Conservation (phyloP, 2,329 filamentous ascomycete species). For the Ceratocystis papillata region DNA sequence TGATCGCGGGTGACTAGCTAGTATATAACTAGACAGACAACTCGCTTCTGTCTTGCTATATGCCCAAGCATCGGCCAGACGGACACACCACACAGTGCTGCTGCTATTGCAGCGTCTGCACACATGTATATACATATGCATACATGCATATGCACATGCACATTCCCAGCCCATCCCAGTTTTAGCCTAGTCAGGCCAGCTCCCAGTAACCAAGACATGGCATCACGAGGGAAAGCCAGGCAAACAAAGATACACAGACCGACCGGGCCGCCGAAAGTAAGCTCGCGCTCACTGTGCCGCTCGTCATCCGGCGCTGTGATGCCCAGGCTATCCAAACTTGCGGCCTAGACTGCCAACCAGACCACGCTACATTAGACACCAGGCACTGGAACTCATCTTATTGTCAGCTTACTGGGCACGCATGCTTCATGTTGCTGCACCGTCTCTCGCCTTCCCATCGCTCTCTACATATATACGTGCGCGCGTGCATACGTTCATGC, state of each 20-base stretch:
- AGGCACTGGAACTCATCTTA: neutral
- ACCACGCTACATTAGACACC: neutral
- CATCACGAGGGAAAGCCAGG: neutral
- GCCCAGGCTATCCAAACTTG: too few relatives aligned
- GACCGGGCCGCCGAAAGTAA: too few relatives aligned
- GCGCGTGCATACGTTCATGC: neutral
- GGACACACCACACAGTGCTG: neutral
- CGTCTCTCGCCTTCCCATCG: neutral
- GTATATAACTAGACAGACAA: too few relatives aligned
- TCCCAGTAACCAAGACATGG: neutral
- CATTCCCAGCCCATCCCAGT: conserved; percentile 5
- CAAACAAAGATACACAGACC: neutral
- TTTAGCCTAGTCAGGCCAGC: conserved; percentile 7
- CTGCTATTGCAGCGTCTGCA: neutral
- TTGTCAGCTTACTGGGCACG: conserved; percentile 5
- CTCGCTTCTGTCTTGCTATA: neutral
- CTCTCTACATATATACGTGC: neutral
- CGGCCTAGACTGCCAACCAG: neutral
- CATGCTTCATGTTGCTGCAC: conserved; percentile 4
- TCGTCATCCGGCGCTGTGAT: too few relatives aligned
- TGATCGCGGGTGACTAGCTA: too few relatives aligned
- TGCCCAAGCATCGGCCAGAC: neutral
- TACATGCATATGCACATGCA: conserved; percentile 8
- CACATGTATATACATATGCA: conserved; percentile 13
- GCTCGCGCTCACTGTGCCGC: too few relatives aligned